Evolutionary conservation across 202 grass and related monocot genomes (phyloP).

Genomic region (Hordeum pubiflorum): DNA sequence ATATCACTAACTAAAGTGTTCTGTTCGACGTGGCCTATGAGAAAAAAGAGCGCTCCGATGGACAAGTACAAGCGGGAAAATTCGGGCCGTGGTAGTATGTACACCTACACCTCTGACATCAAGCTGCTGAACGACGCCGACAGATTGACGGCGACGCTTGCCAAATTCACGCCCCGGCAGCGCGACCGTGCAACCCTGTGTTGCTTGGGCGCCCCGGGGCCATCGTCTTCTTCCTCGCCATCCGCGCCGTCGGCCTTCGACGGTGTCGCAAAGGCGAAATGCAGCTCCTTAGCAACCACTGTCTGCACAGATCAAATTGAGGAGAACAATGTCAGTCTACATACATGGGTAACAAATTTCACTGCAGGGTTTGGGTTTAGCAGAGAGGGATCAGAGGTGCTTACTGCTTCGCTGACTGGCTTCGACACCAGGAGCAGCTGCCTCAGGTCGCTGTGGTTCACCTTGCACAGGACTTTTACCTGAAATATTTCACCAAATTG

Average conservation of each 20-base stretch:
- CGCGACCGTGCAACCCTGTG: slow-evolving; percentile 47
- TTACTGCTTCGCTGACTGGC: slow-evolving; percentile 63
- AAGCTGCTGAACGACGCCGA: slow-evolving; percentile 30
- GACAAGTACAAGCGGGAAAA: neutral
- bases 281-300: slow-evolving; percentile 52
- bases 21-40: slow-evolving; percentile 20
- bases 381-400: neutral
- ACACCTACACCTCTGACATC: slow-evolving; percentile 37
- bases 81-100: slow-evolving; percentile 28
- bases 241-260: slow-evolving; percentile 29
- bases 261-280: slow-evolving; percentile 76
- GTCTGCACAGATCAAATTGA: slow-evolving; percentile 36
- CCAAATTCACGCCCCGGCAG: slow-evolving; percentile 35
- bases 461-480: slow-evolving; percentile 67
- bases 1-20: slow-evolving; percentile 15
- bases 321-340: neutral
- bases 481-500: slow-evolving; percentile 2
- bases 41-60: neutral
- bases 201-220: slow-evolving; percentile 65
- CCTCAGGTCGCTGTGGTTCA: slow-evolving; percentile 63
- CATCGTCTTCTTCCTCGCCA: slow-evolving; percentile 7
- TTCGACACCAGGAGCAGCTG: slow-evolving; percentile 82
- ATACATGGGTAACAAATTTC: neutral
- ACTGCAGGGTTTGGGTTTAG: neutral
- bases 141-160: slow-evolving; percentile 47